Base-by-base conservation (phyloP, 2,329 filamentous ascomycete species). In the Chaetomiaceae sp. region DNA sequence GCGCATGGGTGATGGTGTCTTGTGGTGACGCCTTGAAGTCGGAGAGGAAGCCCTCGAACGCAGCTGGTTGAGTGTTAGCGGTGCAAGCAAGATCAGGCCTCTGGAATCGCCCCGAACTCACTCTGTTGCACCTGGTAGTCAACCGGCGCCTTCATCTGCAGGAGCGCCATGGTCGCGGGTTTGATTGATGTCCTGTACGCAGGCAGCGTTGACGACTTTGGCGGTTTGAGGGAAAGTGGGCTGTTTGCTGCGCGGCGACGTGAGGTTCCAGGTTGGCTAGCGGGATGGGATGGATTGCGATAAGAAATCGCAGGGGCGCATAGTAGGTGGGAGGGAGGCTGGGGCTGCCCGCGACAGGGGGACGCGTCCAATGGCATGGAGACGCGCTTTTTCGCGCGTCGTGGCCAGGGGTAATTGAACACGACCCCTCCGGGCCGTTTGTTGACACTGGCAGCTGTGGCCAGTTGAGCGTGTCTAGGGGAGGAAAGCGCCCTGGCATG, bases 41-140 rank as follows among this genome's bases (percentile, higher is more conserved):
- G 59, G 78, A 74, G 53, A 98, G 74, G 65, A 98, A 98, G 61
- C 86, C 82, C 68, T 95, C 84, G 66, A 98, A 93, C 41, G 85
- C 84, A 58, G 68, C 86, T 91, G 58, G 24, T 49, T 27, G 6
- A 38, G 34, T 8, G 38, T 47, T 26, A 52, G 48, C 42, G 9
- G 14, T 5, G 8, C 14, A 45, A 17, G 20, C 15, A 45, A 17
- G 19, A 32, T 24, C 10, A 30, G 9, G 6, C 36, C 33, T n/a
- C 17, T 45, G 11, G 39, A 7, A 17, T 6, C 29, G 14, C 12
- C 15, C 7, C 15, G 29, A 12, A 66, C 81, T 58, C 68, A 89
- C 87, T 73, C 69, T 93, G 81, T 68, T 98, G 93, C 60, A 83
- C 81, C 61, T 83, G 79, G 71, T 98, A 98, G 66, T 95, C 84